Conservation (phyloP, 495 filamentous ascomycete species). For the Aspergillus cavernicola region DNA sequence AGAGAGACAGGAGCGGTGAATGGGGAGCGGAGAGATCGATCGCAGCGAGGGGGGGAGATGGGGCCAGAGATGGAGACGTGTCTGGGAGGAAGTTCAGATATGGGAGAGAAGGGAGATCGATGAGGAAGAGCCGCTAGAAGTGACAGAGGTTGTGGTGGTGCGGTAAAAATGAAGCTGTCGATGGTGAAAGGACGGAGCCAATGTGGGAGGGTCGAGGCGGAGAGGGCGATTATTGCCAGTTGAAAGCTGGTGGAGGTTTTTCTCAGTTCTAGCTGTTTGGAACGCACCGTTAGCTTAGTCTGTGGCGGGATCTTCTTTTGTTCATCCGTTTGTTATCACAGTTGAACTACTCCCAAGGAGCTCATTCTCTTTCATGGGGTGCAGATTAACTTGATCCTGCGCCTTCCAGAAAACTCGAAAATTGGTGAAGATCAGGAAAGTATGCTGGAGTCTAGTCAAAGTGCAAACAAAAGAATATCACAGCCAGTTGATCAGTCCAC, state of each 20-base stretch:
- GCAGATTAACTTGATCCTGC: slow-evolving; percentile 7
- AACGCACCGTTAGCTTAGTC: slow-evolving; percentile 7
- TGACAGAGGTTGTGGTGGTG: slow-evolving; percentile 15
- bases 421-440: slow-evolving; percentile 6
- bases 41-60: not conserved
- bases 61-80: slow-evolving; percentile 8
- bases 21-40: slow-evolving; percentile 5
- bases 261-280: not conserved
- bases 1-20: slow-evolving; percentile 16
- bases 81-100: slow-evolving; percentile 18
- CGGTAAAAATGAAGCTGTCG: slow-evolving; percentile 14
- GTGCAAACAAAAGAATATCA: not conserved
- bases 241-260: slow-evolving; percentile 8
- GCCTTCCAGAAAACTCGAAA: slow-evolving; percentile 7
- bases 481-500: slow-evolving; percentile 5
- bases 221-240: slow-evolving; percentile 14
- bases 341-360: not conserved
- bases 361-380: slow-evolving; percentile 9
- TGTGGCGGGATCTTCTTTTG: slow-evolving; percentile 1
- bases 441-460: not conserved
- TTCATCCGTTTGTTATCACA: slow-evolving; percentile 9
- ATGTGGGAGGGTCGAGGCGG: slow-evolving; percentile 23
- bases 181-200: slow-evolving; percentile 17
- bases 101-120: slow-evolving; percentile 12
- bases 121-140: slow-evolving; percentile 14